Evolutionary conservation across 2,329 filamentous ascomycete species (phyloP).

Genomic region (Alternaria infectoria): DNA sequence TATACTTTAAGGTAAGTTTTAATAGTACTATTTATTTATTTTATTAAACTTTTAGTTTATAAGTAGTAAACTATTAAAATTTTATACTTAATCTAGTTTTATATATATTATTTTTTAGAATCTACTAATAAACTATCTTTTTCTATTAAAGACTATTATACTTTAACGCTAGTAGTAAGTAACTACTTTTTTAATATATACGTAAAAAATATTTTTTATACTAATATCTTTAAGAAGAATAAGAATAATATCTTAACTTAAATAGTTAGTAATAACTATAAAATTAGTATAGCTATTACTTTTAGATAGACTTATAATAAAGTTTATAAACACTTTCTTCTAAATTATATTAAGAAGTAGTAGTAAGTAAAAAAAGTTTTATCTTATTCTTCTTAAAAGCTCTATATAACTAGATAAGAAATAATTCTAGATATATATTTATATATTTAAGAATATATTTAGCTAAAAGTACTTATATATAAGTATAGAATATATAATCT

Average conservation of each 20-base stretch:
- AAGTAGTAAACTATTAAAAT: not conserved
- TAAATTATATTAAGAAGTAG: not conserved
- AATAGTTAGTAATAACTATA: not conserved
- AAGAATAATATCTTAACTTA: not conserved
- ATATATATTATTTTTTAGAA: not conserved
- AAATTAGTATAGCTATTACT: not conserved
- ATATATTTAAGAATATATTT: not conserved
- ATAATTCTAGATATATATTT: not conserved
- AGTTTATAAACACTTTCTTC: not conserved
- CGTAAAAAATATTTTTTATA: not conserved
- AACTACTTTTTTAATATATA: not conserved
- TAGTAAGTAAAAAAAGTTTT: not conserved
- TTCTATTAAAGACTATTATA: not conserved
- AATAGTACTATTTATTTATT: not conserved
- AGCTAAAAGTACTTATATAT: too few species aligned
- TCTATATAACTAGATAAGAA: not conserved
- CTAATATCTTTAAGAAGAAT: not conserved
- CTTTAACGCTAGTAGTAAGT: not conserved
- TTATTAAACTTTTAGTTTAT: not conserved
- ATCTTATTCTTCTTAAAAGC: not conserved
- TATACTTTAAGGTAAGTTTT: not conserved
- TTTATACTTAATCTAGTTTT: not conserved
- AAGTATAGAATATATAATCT: too few species aligned
- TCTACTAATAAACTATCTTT: not conserved
- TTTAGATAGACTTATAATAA: not conserved